A percentile compares a stretch with the other conserved stretches of the same genome.
Evolutionary conservation across 129 eudicot genomes (phyloP).

Genomic region (carrot (Daucus carota)): DH1_v3.0 NC_030386.2:29837501-29838000

Average conservation of each 20-base stretch:
- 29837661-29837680: constrained; percentile 99
- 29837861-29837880: background rate
- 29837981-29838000: constrained; percentile 87
- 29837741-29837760: background rate
- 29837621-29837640: constrained; percentile 91
- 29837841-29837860: constrained; percentile 81
- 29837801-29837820: constrained; percentile 98
- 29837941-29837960: background rate
- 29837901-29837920: background rate
- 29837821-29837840: constrained; percentile 96
- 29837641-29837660: constrained; percentile 94
- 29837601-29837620: constrained; percentile 96
- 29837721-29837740: background rate
- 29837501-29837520: constrained; percentile 76
- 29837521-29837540: constrained; percentile 9
- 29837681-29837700: constrained; percentile 78
- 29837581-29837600: constrained; percentile 8
- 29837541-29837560: background rate
- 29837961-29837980: constrained; percentile 90
- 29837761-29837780: constrained; percentile 64
- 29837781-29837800: constrained; percentile 90
- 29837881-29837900: background rate
- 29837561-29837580: background rate
- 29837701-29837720: background rate
- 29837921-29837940: constrained; percentile 5